These are phyloP conservation scores for Larix sibirica DNA, from an alignment of 83 land plant genomes.

Conservation along the genomic window DNA sequence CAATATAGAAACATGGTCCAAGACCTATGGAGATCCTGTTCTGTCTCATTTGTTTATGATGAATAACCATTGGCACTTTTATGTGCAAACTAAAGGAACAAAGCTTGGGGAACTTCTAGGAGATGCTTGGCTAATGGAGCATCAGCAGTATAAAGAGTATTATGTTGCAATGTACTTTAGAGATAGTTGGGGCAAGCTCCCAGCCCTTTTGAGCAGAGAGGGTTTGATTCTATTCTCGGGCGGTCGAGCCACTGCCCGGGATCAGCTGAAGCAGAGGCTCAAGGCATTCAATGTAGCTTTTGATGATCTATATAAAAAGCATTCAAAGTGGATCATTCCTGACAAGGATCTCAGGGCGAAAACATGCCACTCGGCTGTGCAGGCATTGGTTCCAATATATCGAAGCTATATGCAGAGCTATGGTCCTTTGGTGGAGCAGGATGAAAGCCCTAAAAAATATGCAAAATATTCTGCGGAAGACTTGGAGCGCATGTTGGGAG, in stretches of 20 bases:
- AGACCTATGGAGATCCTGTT: constrained; percentile 45
- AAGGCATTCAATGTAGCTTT: constrained; percentile 65
- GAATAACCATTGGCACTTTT: constrained; percentile 73
- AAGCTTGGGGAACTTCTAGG: constrained; percentile 60
- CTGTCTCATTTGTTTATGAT: constrained; percentile 49
- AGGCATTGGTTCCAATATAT: constrained; percentile 66
- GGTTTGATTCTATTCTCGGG: constrained; percentile 69
- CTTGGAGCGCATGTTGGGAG: constrained; percentile 55
- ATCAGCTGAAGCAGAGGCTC: constrained; percentile 70
- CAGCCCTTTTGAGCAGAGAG: constrained; percentile 51
- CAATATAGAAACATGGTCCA: constrained; percentile 61
- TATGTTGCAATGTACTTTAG: constrained; percentile 40
- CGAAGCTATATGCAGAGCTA: constrained; percentile 82
- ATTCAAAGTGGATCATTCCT: constrained; percentile 47
- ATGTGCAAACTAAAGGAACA: constrained; percentile 44
- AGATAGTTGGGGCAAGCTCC: constrained; percentile 72
- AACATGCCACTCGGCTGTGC: constrained; percentile 43
- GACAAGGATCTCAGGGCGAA: constrained; percentile 73
- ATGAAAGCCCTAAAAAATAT: constrained; percentile 60
- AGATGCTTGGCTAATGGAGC: constrained; percentile 53
- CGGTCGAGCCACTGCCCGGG: constrained; percentile 73
- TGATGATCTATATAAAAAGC: constrained; percentile 67
- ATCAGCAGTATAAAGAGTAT: constrained; percentile 54
- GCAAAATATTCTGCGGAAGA: constrained; percentile 54
- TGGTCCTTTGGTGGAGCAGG: constrained; percentile 77